Conservation (phyloP, 176 grass and related monocot species). For the Carex littledalei region DNA sequence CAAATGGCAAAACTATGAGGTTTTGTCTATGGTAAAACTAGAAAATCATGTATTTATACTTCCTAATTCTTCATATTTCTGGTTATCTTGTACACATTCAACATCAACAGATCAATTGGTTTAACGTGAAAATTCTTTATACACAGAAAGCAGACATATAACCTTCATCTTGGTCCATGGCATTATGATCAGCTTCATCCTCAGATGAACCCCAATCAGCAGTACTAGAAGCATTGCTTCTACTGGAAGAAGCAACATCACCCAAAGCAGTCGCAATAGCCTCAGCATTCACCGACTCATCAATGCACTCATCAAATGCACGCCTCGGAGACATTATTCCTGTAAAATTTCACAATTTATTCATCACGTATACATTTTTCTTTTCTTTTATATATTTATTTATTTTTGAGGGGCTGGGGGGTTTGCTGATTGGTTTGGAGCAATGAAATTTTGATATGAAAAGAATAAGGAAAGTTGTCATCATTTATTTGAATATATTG, state of each 20-base stretch:
- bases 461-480: not conserved
- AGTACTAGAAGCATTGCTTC: constrained; percentile 30
- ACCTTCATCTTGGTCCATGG: constrained; percentile 81
- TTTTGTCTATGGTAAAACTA: not conserved
- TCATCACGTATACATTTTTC: not conserved
- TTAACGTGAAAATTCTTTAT: not conserved
- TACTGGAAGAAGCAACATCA: constrained; percentile 78
- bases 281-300: constrained; percentile 66
- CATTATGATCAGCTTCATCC: constrained; percentile 45
- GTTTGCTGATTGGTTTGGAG: too few species aligned
- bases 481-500: not conserved
- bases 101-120: not conserved
- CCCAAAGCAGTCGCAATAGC: constrained; percentile 74
- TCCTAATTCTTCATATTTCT: not conserved
- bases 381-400: not conserved
- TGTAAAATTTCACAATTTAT: constrained; percentile 12
- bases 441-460: not conserved
- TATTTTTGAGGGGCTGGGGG: not conserved
- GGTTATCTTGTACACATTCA: not conserved
- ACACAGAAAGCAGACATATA: not conserved
- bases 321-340: constrained; percentile 37
- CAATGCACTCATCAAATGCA: constrained; percentile 84
- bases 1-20: not conserved
- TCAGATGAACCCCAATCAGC: constrained; percentile 74
- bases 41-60: not conserved